A percentile compares a stretch with the other conserved stretches of the same genome.
phyloP scores from a whole-genome alignment of 441 rosid genomes.

The Populus hybrid region DNA sequence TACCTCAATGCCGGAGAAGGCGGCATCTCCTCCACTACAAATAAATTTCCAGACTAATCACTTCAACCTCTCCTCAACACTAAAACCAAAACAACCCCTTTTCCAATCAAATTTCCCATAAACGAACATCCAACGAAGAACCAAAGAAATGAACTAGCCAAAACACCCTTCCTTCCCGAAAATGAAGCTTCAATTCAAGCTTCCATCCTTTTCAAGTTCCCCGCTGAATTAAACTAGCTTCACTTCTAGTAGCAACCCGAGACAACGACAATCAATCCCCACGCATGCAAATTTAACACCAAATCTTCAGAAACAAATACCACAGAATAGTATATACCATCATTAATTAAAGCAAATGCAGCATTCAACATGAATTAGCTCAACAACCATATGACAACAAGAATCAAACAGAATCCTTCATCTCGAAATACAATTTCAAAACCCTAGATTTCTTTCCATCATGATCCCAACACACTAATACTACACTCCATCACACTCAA shows the following conservation, averaged over 20 bases:
- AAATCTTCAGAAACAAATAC: neutral
- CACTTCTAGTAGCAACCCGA: conserved; percentile 9
- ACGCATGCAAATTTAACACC: neutral
- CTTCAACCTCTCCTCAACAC: conserved; percentile 19
- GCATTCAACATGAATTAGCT: conserved; percentile 15
- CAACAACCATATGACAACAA: conserved; percentile 14
- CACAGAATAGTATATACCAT: neutral
- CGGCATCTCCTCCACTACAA: conserved; percentile 57
- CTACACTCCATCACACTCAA: conserved; percentile 14
- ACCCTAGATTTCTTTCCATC: neutral
- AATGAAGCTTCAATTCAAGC: neutral
- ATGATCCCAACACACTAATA: conserved; percentile 16
- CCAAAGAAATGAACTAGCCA: conserved; percentile 19
- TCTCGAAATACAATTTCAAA: neutral
- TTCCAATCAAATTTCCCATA: conserved; percentile 27
- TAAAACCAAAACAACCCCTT: neutral
- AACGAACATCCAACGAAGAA: conserved; percentile 13
- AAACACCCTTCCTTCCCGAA: neutral
- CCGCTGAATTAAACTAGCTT: neutral
- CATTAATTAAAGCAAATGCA: conserved; percentile 22
- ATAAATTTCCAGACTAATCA: conserved; percentile 24
- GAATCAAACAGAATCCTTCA: conserved; percentile 22
- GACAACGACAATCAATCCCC: neutral
- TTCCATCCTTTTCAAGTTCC: no score
- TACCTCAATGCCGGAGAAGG: conserved; percentile 83